These are phyloP conservation scores for Globisporangium camurandrum DNA, from an alignment of 352 stramenopile genomes.

Conservation along the genomic window DNA sequence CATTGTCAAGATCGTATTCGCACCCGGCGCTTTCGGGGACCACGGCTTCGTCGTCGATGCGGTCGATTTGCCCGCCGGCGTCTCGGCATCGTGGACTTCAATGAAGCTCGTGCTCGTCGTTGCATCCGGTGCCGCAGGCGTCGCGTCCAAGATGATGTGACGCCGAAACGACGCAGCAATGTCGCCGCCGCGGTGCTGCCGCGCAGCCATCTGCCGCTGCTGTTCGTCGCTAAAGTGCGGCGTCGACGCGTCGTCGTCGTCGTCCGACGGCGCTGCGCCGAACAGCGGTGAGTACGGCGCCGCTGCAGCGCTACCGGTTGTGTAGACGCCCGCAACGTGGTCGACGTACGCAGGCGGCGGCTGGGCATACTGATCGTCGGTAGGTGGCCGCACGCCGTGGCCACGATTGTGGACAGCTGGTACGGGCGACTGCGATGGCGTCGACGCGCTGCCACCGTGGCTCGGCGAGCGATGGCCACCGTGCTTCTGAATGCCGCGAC, in stretches of 20 bases:
- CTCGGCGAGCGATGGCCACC: slow-evolving; percentile 23
- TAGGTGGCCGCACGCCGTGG: slow-evolving; percentile 1
- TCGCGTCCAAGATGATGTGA: slow-evolving; percentile 56
- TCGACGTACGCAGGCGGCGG: slow-evolving; percentile 3
- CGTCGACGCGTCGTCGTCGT: background rate
- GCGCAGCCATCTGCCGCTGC: slow-evolving; percentile 8
- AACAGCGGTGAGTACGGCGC: slow-evolving; percentile 9
- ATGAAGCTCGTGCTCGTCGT: slow-evolving; percentile 65
- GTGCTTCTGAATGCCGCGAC: slow-evolving; percentile 28
- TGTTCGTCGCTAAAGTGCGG: slow-evolving; percentile 8
- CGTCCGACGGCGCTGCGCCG: background rate
- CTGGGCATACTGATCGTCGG: background rate
- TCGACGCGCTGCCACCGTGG: slow-evolving; percentile 5
- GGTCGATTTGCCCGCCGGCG: no score
- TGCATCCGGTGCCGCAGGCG: no score
- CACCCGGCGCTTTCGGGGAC: slow-evolving; percentile 53
- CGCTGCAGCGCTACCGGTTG: no score
- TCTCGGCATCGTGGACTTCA: slow-evolving; percentile 31
- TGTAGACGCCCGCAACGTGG: background rate
- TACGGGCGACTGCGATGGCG: background rate
- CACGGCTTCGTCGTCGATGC: slow-evolving; percentile 48
- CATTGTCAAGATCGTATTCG: slow-evolving; percentile 59
- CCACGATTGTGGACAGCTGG: background rate
- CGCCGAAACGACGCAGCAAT: slow-evolving; percentile 38
- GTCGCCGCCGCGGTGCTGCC: slow-evolving; percentile 24